These are phyloP conservation scores for Teratosphaeria pseudoeucalypti DNA, from an alignment of 2,329 filamentous ascomycete genomes.

Conservation along the genomic window DNA sequence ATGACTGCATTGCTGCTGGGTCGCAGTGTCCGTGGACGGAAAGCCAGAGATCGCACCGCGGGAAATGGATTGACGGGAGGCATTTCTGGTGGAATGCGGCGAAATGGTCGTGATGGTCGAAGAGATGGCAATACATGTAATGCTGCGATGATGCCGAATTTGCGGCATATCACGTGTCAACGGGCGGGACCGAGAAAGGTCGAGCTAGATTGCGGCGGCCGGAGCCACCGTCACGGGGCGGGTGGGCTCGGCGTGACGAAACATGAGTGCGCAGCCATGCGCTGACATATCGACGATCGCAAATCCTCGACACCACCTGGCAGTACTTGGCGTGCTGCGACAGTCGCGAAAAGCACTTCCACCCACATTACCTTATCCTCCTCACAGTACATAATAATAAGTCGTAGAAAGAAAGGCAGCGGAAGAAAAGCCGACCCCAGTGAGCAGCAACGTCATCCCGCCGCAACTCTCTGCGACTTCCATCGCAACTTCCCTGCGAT, in stretches of 20 bases:
- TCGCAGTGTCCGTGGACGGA: constrained; percentile 7
- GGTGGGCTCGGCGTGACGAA: neutral
- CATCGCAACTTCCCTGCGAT: neutral
- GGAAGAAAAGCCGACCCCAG: neutral
- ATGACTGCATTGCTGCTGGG: constrained; percentile 14
- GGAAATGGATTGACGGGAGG: neutral
- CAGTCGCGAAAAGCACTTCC: neutral
- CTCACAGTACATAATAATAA: neutral
- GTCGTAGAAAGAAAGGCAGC: neutral
- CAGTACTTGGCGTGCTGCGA: neutral
- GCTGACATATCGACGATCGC: neutral
- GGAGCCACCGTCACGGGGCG: neutral
- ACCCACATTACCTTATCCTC: neutral
- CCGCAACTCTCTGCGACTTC: neutral
- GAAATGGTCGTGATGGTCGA: neutral
- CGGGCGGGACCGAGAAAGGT: neutral
- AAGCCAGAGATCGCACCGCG: constrained; percentile 2
- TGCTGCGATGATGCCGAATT: neutral
- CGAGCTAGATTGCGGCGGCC: no score
- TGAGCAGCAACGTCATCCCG: neutral
- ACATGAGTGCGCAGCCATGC: neutral
- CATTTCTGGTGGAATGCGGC: neutral
- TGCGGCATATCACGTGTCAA: neutral
- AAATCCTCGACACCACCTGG: neutral
- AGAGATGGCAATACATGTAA: neutral